phyloP scores from a whole-genome alignment of 257 asterid species.

The Jacaranda copaia region DNA sequence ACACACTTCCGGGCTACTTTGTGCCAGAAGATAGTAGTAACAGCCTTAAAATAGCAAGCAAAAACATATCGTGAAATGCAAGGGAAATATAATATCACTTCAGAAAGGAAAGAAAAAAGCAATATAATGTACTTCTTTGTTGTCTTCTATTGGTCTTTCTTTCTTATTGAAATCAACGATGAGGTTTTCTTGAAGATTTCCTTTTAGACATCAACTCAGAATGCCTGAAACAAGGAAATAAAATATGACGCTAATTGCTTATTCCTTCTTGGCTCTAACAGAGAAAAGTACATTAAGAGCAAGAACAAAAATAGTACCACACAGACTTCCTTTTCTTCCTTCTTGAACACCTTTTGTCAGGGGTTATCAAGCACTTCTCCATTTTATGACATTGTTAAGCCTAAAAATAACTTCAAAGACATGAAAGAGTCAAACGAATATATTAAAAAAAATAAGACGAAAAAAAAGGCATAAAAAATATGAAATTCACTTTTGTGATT shows the following conservation, averaged over 20 bases:
- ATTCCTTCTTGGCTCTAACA: constrained; percentile 4
- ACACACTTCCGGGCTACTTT: constrained; percentile 49
- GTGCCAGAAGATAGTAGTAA: constrained; percentile 39
- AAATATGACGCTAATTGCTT: constrained; percentile 14
- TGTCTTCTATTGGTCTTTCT: constrained; percentile 53
- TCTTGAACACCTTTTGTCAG: constrained; percentile 57
- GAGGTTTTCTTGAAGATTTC: constrained; percentile 42
- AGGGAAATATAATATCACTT: constrained; percentile 25
- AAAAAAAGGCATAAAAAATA: neutral
- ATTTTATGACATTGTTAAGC: constrained; percentile 52
- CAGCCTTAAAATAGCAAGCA: constrained; percentile 44
- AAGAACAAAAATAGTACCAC: constrained; percentile 36
- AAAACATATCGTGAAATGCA: constrained; percentile 35
- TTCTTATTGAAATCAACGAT: constrained; percentile 48
- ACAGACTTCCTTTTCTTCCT: constrained; percentile 85
- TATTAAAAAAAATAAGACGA: neutral
- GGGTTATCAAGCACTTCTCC: constrained; percentile 49
- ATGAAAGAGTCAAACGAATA: constrained; percentile 43
- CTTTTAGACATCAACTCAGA: constrained; percentile 47
- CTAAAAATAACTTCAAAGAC: constrained; percentile 62
- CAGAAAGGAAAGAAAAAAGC: constrained; percentile 33
- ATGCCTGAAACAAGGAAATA: constrained; percentile 55
- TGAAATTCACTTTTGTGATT: constrained; percentile 13
- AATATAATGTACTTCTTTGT: constrained; percentile 51
- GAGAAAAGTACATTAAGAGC: constrained; percentile 29